These are phyloP conservation scores for Pyrus hybrid DNA, from an alignment of 331 rosid genomes.

Conservation along the genomic window DNA sequence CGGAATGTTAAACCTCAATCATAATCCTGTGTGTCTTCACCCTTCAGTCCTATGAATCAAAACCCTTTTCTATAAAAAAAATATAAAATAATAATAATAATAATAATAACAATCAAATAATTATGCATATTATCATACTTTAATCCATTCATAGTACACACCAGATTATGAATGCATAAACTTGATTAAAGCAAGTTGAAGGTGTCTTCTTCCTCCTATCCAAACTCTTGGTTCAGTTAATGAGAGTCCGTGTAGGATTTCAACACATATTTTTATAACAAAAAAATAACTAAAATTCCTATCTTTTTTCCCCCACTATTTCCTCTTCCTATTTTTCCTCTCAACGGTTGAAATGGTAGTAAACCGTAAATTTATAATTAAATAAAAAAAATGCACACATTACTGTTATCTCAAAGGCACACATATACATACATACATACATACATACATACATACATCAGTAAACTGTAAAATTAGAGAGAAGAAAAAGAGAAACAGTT, in stretches of 20 bases:
- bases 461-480: neutral
- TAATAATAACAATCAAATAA: neutral
- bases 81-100: no score
- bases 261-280: neutral
- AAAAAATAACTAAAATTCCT: neutral
- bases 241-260: no score
- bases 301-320: neutral
- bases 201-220: neutral
- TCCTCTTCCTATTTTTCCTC: neutral
- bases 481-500: neutral
- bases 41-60: neutral
- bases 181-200: neutral
- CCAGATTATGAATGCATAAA: neutral
- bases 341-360: neutral
- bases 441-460: neutral
- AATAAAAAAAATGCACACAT: neutral
- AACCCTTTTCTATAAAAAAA: neutral
- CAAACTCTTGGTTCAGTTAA: neutral
- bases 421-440: neutral
- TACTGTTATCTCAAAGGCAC: neutral
- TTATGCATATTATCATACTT: neutral
- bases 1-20: neutral
- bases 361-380: neutral
- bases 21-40: neutral
- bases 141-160: neutral